Evolutionary conservation across 257 asterid species (phyloP), one percentile per base, ranked within the genome.

Genomic region (Solanum tacnaense): DNA sequence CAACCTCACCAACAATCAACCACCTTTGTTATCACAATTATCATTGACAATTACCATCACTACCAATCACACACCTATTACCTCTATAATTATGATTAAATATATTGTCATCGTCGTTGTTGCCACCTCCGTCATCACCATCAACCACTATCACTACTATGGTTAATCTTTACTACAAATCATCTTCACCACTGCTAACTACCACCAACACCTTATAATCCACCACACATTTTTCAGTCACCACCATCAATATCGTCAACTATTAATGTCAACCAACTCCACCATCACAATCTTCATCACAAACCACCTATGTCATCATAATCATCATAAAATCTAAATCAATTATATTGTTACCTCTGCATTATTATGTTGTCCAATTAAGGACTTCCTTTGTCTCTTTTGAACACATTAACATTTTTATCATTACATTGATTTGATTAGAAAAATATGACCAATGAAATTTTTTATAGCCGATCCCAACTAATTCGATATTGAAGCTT

Each of bases 61-160:
- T 18, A 20, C 10, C 2, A 7, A 1, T 7, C 11, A 18, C 10
- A 20, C n/a, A 56, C 0, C 9, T 56, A 18, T 7, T 56, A 56
- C 10, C 25, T 56, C 11, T 20, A 56, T 56, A 6, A 56, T 18
- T 56, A 56, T 0, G 1, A 56, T 56, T 2, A 7, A 0, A 56
- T 56, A 56, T 1, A 56, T 1, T 18, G 9, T 18, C 25, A 56
- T 2, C 3, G 21, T 13, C 1, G 3, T 18, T 56, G n/a, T 0
- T 20, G n/a, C 0, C 65, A 56, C n/a, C 65, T 56, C 0, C n/a
- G 1, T 56, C 9, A 18, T 56, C n/a, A 56, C 25, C n/a, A 20
- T 56, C 25, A 1, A 0, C 0, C 11, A 18, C n/a, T 56, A 56
- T 0, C 0, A 0, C 4, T 56, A 56, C 0, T 56, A 56, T 56